phyloP scores from a whole-genome alignment of 345 rosid genomes.

The Hirschfeldia incana region DNA sequence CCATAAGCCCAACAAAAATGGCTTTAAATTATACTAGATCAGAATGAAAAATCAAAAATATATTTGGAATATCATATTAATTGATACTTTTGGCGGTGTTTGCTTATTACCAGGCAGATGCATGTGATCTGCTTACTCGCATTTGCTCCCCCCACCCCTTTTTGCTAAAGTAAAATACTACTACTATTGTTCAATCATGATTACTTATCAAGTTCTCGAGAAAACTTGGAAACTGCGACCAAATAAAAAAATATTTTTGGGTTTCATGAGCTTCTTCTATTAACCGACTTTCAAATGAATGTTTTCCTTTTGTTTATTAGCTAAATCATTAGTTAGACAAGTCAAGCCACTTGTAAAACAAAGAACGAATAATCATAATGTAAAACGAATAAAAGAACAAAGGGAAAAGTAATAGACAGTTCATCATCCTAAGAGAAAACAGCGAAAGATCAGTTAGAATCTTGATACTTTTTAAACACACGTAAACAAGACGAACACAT shows the following conservation, averaged over 20 bases:
- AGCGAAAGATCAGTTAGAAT: conserved; percentile 18
- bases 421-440: conserved; percentile 16
- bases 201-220: conserved; percentile 13
- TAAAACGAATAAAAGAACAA: conserved; percentile 17
- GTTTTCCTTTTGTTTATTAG: background rate
- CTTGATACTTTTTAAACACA: conserved; percentile 19
- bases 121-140: conserved; percentile 35
- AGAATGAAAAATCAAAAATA: background rate
- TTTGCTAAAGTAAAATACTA: background rate
- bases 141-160: background rate
- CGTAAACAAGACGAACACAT: conserved; percentile 7
- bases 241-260: background rate
- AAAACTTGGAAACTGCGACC: conserved; percentile 15
- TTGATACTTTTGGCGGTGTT: conserved; percentile 30
- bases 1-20: background rate
- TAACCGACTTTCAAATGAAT: background rate
- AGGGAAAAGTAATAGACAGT: conserved; percentile 32
- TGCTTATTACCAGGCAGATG: conserved; percentile 29
- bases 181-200: background rate
- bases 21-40: background rate
- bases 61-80: background rate
- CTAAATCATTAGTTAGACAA: background rate
- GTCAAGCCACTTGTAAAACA: background rate
- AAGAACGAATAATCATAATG: background rate
- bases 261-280: background rate